Conservation (phyloP, 2,329 filamentous ascomycete genomes). For the Fusarium brevicatenulatum region DNA sequence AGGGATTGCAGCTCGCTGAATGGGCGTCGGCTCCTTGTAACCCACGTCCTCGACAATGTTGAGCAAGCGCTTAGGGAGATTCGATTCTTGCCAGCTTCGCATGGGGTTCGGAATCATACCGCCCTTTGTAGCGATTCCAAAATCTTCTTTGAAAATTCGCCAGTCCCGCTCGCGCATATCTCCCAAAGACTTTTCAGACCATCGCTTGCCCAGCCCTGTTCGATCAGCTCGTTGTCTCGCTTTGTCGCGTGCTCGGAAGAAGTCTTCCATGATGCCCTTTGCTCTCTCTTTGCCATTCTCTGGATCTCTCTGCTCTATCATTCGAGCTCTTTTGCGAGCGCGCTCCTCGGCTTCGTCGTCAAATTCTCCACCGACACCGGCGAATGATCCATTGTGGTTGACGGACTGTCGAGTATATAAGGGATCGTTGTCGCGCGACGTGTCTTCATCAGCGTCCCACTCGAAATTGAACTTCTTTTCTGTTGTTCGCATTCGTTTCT, state of each 20-base stretch:
- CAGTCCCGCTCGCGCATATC: slow-evolving; percentile 98
- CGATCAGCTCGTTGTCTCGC: slow-evolving; percentile 77
- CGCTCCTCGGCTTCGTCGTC: slow-evolving; percentile 66
- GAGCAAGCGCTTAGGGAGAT: slow-evolving; percentile 78
- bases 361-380: slow-evolving; percentile 61
- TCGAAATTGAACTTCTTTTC: slow-evolving; percentile 99
- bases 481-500: slow-evolving; percentile 91
- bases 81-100: slow-evolving; percentile 91
- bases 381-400: slow-evolving; percentile 53
- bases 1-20: slow-evolving; percentile 94
- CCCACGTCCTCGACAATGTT: slow-evolving; percentile 86
- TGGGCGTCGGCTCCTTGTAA: slow-evolving; percentile 89
- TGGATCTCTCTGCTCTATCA: slow-evolving; percentile 77
- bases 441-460: slow-evolving; percentile 96
- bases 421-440: slow-evolving; percentile 73
- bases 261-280: slow-evolving; percentile 82
- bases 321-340: slow-evolving; percentile 68
- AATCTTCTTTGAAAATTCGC: slow-evolving; percentile 99
- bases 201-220: slow-evolving; percentile 88
- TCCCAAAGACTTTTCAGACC: slow-evolving; percentile 90
- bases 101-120: slow-evolving; percentile 94
- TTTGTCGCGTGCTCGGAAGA: slow-evolving; percentile 69
- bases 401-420: slow-evolving; percentile 65
- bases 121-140: slow-evolving; percentile 94
- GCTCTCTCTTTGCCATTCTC: slow-evolving; percentile 82